phyloP scores from a whole-genome alignment of 179 eudicot species.

The Corrigiola litoralis region DNA sequence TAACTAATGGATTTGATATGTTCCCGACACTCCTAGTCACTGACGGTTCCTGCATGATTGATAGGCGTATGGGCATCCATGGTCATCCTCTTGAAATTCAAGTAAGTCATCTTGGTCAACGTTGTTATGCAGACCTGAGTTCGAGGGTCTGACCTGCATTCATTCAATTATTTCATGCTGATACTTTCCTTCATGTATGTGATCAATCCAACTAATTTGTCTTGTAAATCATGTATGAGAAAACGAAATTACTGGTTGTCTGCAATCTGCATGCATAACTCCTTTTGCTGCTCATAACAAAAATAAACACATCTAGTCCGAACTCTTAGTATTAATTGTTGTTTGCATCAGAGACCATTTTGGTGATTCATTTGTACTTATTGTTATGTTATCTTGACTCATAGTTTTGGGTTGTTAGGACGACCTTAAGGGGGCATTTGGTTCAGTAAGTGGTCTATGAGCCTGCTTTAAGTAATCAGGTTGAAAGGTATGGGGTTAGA shows the following conservation, averaged over 20 bases:
- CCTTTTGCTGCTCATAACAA: too few relatives aligned
- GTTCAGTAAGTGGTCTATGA: too few relatives aligned
- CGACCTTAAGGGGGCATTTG: too few relatives aligned
- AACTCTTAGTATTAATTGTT: neutral
- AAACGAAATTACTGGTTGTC: too few relatives aligned
- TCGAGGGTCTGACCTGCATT: neutral
- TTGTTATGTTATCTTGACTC: neutral
- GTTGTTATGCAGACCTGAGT: neutral
- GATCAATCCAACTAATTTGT: too few relatives aligned
- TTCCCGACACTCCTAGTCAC: slow-evolving; percentile 41
- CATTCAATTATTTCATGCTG: neutral
- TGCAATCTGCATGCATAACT: too few relatives aligned
- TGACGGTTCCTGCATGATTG: slow-evolving; percentile 48
- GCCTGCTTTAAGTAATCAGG: too few relatives aligned
- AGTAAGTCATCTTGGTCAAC: slow-evolving; percentile 21
- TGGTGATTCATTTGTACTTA: neutral
- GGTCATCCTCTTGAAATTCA: slow-evolving; percentile 46
- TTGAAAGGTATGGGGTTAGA: too few relatives aligned
- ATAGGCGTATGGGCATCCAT: slow-evolving; percentile 42
- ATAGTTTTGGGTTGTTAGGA: too few relatives aligned
- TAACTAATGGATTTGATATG: slow-evolving; percentile 44
- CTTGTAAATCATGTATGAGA: too few relatives aligned
- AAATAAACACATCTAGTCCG: neutral
- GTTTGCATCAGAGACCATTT: neutral
- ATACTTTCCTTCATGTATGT: too few relatives aligned